Percentiles rank a stretch among this genome's conserved stretches.
Evolutionary conservation across 164 flowering plant genomes (phyloP).

Genomic region (Tetrastigma voinierianum): DNA sequence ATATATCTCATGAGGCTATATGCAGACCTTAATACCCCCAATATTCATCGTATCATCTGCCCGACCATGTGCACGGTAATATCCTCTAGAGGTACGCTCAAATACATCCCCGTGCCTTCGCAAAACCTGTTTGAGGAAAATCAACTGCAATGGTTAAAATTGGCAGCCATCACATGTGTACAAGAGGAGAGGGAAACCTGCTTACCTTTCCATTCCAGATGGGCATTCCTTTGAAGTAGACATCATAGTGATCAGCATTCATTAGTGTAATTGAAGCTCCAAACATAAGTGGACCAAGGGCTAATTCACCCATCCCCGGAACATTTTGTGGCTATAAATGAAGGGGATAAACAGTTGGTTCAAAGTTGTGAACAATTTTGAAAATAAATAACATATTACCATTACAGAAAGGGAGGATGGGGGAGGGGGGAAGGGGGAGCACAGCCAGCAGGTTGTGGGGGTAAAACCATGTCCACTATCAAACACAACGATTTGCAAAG

Average conservation of each 20-base stretch:
- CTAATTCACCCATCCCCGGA: constrained; percentile 84
- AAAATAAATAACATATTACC: too few species aligned
- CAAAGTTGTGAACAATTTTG: background rate
- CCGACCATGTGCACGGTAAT: constrained; percentile 94
- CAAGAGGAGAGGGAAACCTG: background rate
- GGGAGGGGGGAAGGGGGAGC: too few species aligned
- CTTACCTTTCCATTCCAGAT: constrained; percentile 70
- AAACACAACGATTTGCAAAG: too few species aligned
- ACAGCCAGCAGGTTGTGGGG: too few species aligned
- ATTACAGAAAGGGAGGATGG: too few species aligned
- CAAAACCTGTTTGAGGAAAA: constrained; percentile 51
- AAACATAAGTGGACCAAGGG: constrained; percentile 78
- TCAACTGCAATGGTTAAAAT: background rate
- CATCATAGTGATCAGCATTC: constrained; percentile 78
- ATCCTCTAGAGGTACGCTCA: constrained; percentile 79
- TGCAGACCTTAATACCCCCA: constrained; percentile 90
- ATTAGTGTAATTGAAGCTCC: constrained; percentile 81
- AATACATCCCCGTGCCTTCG: constrained; percentile 96
- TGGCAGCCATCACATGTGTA: background rate
- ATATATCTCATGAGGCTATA: background rate
- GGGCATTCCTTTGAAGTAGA: constrained; percentile 91
- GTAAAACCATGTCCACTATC: too few species aligned
- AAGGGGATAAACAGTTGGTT: background rate
- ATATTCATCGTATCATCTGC: constrained; percentile 99
- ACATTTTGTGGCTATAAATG: constrained; percentile 47